phyloP scores from a whole-genome alignment of 805 yeast species.

The Scheffersomyces amazonensis region DNA sequence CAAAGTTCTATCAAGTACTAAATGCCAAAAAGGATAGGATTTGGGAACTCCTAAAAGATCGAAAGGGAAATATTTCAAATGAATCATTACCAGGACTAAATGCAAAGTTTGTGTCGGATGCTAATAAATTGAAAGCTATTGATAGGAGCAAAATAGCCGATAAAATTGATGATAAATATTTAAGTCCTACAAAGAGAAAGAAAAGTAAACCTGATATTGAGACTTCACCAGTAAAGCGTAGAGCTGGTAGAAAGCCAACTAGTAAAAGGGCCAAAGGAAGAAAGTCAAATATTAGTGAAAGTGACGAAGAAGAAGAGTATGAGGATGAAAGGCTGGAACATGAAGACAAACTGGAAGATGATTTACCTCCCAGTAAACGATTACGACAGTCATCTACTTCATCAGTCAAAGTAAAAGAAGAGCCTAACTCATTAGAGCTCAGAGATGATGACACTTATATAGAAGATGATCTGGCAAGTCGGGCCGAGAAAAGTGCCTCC shows the following conservation, averaged over 20 bases:
- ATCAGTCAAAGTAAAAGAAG: neutral
- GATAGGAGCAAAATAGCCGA: conserved; percentile 16
- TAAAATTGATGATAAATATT: conserved; percentile 13
- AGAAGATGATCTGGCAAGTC: neutral
- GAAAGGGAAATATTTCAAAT: neutral
- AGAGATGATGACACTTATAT: neutral
- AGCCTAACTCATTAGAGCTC: neutral
- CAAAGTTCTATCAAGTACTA: conserved; percentile 23
- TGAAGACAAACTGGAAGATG: neutral
- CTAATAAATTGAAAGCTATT: conserved; percentile 14
- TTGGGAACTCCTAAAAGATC: conserved; percentile 16
- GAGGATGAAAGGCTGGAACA: neutral
- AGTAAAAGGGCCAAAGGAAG: conserved; percentile 7
- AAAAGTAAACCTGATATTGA: conserved; percentile 1
- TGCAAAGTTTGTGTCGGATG: conserved; percentile 10
- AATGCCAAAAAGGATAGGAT: conserved; percentile 29
- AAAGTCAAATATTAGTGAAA: conserved; percentile 8
- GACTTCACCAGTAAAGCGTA: neutral
- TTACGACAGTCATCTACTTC: neutral
- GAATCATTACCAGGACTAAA: conserved; percentile 14
- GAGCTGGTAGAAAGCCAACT: conserved; percentile 2
- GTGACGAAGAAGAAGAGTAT: neutral
- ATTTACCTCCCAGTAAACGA: neutral
- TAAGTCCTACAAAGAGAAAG: conserved; percentile 9
- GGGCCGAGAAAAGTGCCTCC: neutral